phyloP scores from a whole-genome alignment of 768 basidiomycete genomes.

The Boletus rubropictus region DNA sequence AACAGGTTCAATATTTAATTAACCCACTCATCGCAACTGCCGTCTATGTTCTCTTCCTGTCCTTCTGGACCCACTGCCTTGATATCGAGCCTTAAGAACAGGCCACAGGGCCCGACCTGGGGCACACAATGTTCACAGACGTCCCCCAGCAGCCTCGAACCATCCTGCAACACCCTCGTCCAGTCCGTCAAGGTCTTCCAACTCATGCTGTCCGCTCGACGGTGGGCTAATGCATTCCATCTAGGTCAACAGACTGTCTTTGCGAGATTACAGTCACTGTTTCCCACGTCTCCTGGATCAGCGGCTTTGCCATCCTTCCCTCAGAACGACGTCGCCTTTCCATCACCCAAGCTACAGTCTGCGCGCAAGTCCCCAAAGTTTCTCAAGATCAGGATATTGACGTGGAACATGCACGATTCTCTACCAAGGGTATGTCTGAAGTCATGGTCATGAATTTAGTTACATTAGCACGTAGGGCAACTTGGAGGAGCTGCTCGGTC shows the following conservation, averaged over 20 bases:
- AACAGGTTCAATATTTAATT: constrained; percentile 15
- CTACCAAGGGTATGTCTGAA: constrained; percentile 54
- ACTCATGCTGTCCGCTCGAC: constrained; percentile 6
- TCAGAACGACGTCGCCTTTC: constrained; percentile 20
- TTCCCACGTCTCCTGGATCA: constrained; percentile 36
- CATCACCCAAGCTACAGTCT: constrained; percentile 18
- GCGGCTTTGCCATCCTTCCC: constrained; percentile 15
- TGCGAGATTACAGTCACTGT: constrained; percentile 47
- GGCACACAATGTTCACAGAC: constrained; percentile 22
- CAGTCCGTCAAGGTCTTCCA: constrained; percentile 20
- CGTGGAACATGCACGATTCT: constrained; percentile 86
- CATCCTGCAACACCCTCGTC: constrained; percentile 12
- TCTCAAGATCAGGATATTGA: constrained; percentile 64
- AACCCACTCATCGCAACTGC: constrained; percentile 10
- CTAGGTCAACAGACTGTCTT: constrained; percentile 39
- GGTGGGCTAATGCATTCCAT: background rate
- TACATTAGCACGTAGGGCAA: constrained; percentile 50
- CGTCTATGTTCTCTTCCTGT: constrained; percentile 20
- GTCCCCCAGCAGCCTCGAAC: constrained; percentile 18
- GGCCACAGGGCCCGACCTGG: constrained; percentile 21
- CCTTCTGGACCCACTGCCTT: constrained; percentile 21
- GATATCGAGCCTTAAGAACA: constrained; percentile 25
- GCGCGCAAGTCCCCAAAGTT: constrained; percentile 33
- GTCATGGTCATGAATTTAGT: background rate
- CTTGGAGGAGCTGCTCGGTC: constrained; percentile 63